Conservation (phyloP, 83 land plant species). For the Isoetes engelmannii region DNA sequence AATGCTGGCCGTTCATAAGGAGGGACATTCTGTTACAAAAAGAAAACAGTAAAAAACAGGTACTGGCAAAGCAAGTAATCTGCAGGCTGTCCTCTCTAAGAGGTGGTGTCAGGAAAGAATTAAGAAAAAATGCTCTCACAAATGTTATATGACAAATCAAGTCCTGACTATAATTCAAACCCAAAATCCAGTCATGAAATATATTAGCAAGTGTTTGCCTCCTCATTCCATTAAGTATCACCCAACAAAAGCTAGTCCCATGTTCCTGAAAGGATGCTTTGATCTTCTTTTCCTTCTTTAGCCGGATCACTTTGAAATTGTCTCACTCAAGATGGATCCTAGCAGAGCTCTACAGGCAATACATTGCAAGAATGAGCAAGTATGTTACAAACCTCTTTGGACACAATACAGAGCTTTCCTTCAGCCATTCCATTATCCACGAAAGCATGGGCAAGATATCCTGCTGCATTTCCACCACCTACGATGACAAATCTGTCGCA, state of each 20-base stretch:
- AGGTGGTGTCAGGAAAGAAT: too few species aligned
- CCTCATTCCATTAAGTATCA: too few species aligned
- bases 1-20: conserved; percentile 90
- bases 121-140: too few species aligned
- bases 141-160: too few species aligned
- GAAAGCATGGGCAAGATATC: conserved; percentile 69
- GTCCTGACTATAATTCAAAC: background rate
- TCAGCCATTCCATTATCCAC: conserved; percentile 74
- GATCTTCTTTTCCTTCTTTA: too few species aligned
- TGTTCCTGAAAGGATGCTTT: too few species aligned
- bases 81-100: background rate
- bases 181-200: background rate
- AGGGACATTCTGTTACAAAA: conserved; percentile 49
- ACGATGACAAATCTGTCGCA: conserved; percentile 68
- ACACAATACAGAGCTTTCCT: conserved; percentile 73
- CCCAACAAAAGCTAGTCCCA: too few species aligned
- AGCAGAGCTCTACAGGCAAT: too few species aligned
- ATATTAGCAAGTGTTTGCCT: too few species aligned
- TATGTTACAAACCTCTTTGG: conserved; percentile 55
- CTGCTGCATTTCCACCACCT: conserved; percentile 94
- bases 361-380: too few species aligned
- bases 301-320: too few species aligned
- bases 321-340: too few species aligned
- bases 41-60: background rate
- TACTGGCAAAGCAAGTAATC: background rate